Conservation (phyloP, 768 basidiomycete species). For the Kwoniella bestiolae region DNA sequence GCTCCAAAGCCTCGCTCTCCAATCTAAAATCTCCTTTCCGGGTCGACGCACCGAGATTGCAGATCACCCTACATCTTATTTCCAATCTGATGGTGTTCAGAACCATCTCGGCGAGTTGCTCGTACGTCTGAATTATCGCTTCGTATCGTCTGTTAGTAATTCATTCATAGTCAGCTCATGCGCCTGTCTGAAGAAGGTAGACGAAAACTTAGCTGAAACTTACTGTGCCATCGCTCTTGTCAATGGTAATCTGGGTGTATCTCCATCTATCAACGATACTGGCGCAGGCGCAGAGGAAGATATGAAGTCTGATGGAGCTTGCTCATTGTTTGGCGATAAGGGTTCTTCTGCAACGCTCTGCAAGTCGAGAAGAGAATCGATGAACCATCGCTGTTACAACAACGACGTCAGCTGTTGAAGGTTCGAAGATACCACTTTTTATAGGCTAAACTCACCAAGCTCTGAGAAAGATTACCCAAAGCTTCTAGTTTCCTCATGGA, state of each 20-base stretch:
- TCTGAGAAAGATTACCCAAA: constrained; percentile 79
- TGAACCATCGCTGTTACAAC: constrained; percentile 76
- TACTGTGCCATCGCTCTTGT: constrained; percentile 88
- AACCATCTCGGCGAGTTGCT: constrained; percentile 83
- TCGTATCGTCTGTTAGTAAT: constrained; percentile 74
- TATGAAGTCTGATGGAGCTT: background rate
- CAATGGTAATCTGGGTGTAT: constrained; percentile 71
- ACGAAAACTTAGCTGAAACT: constrained; percentile 51
- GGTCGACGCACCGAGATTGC: constrained; percentile 79
- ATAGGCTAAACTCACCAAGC: constrained; percentile 67
- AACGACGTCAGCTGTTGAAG: background rate
- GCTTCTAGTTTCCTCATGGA: constrained; percentile 74
- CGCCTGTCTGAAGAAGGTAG: background rate
- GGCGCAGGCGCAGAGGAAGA: constrained; percentile 7
- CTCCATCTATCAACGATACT: constrained; percentile 31
- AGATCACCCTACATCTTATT: constrained; percentile 78
- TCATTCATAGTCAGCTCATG: background rate
- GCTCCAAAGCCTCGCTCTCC: constrained; percentile 83
- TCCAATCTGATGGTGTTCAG: constrained; percentile 86
- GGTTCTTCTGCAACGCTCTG: constrained; percentile 67
- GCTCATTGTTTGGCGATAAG: constrained; percentile 27
- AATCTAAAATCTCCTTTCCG: constrained; percentile 83
- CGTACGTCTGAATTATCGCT: constrained; percentile 85
- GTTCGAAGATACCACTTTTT: background rate
- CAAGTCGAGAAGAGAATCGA: constrained; percentile 69